Evolutionary conservation across 75 land plant genomes (phyloP), one percentile per base, ranked within the genome.

Genomic region (Gnetum montanum): DNA sequence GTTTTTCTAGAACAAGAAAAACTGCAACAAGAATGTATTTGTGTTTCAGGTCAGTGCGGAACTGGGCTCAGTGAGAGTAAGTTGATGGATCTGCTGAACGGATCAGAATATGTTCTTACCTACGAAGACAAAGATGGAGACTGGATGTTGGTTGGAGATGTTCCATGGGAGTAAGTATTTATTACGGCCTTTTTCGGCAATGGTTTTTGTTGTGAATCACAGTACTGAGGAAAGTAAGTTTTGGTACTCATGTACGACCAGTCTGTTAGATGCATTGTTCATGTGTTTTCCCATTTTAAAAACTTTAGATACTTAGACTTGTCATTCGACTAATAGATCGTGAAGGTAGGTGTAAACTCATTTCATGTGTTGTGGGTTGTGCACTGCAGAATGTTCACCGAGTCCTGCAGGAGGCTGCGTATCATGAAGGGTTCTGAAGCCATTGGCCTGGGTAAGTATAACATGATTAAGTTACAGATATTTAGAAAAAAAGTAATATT

Each of bases 361-460:
- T n/a, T n/a, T n/a, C n/a, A n/a, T n/a, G n/a, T n/a, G n/a, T n/a
- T 31, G 28, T 33, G 27, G 37, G 23, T 2, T 22, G 11, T 19
- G 30, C 29, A 19, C 46, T 64, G 67, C 34, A 78, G 81, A 49
- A 78, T 78, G 77, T 78, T 78, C 64, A 65, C 47, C 20, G 70
- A 65, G 13, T 57, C 81, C 4, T 78, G 81, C 59, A 79, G 67
- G 58, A 68, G 86, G 57, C 46, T 83, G 27, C 66, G 86, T 43
- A 83, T 83, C 60, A 79, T 83, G 86, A 83, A 79, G 57, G 79
- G 83, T 24, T 75, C 83, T 8, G 86, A 79, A 30, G 86, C 86
- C 26, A 83, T 72, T 68, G 86, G 83, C 40, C 67, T 83, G 38
- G 83, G 86, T 83, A 74, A 19, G n/a, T n/a, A 68, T 64, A 25